phyloP scores from a whole-genome alignment of 805 yeast species.

The Saccharomyces jurei region DNA sequence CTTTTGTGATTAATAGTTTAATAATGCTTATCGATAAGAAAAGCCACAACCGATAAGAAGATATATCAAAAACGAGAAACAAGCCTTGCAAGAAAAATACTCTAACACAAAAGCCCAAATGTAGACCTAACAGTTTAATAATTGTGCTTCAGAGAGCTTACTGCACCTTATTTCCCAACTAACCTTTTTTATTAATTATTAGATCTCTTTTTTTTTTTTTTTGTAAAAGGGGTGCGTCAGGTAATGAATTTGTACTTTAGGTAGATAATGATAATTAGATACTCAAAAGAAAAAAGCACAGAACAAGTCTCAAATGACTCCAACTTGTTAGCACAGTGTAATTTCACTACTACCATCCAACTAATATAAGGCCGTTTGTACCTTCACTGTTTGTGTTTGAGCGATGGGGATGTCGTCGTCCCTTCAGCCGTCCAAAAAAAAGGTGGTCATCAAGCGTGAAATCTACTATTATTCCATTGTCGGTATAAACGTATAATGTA shows the following conservation, averaged over 20 bases:
- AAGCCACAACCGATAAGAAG: neutral
- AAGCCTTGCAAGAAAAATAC: neutral
- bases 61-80: neutral
- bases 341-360: neutral
- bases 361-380: neutral
- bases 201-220: neutral
- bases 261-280: neutral
- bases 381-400: neutral
- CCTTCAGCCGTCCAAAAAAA: neutral
- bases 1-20: neutral
- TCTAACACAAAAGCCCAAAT: neutral
- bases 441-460: neutral
- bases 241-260: neutral
- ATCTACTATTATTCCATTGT: neutral
- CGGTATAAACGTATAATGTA: neutral
- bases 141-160: neutral
- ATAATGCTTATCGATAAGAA: neutral
- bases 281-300: neutral
- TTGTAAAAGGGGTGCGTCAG: neutral
- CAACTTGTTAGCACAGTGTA: neutral
- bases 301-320: neutral
- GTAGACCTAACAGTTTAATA: neutral
- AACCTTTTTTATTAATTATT: neutral
- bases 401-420: neutral
- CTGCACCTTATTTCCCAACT: neutral